Conservation (phyloP, 768 basidiomycete species). For the Naganishia vishniacii region DNA sequence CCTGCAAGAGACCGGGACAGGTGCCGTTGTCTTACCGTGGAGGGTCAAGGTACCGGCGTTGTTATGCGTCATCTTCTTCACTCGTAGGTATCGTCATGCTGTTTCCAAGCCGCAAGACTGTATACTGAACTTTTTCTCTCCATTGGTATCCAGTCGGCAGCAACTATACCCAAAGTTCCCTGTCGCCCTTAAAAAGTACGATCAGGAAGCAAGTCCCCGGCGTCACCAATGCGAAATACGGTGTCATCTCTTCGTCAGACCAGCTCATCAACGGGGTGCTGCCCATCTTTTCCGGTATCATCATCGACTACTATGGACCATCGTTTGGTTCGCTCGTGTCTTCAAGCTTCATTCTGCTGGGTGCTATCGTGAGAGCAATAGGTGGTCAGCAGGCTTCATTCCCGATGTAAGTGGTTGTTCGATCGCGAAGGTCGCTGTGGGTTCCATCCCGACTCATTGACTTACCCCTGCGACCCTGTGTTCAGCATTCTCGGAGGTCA, state of each 20-base stretch:
- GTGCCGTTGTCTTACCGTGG: conserved; percentile 19
- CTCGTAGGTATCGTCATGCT: conserved; percentile 2
- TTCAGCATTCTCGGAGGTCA: conserved; percentile 37
- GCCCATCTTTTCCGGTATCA: conserved; percentile 44
- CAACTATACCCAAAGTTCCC: conserved; percentile 6
- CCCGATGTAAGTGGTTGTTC: conserved; percentile 17
- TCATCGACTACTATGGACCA: conserved; percentile 43
- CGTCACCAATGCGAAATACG: conserved; percentile 37
- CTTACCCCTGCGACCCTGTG: too few species aligned
- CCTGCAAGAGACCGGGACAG: background rate
- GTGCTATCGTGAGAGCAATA: conserved; percentile 30
- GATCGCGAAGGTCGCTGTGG: too few species aligned
- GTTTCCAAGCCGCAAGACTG: background rate
- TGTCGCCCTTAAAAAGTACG: conserved; percentile 17
- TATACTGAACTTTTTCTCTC: too few species aligned
- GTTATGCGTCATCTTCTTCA: conserved; percentile 21
- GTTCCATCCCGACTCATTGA: too few species aligned
- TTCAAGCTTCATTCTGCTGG: conserved; percentile 39
- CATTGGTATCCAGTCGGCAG: background rate
- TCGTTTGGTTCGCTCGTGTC: conserved; percentile 37
- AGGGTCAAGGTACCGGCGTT: conserved; percentile 21
- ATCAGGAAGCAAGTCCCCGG: conserved; percentile 25
- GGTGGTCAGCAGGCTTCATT: background rate
- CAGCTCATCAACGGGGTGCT: conserved; percentile 45
- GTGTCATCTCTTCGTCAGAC: conserved; percentile 40